phyloP scores from a whole-genome alignment of 805 yeast species.

The Yarrowia deformans region DNA sequence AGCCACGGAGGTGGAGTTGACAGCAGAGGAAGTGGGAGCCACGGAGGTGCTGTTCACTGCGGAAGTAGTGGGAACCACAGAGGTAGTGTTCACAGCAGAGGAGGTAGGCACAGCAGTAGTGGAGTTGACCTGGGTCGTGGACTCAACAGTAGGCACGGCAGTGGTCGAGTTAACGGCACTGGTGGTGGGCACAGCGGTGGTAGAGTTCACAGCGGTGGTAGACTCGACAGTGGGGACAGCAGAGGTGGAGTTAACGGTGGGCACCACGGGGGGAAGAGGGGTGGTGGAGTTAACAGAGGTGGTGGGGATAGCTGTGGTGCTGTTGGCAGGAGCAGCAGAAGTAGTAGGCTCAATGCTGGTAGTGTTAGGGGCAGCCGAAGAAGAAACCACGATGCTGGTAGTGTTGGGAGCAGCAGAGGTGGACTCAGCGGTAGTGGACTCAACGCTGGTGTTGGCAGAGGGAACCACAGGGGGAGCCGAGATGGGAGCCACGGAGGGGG shows the following conservation, averaged over 20 bases:
- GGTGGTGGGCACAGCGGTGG: constrained; percentile 4
- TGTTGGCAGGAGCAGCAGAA: neutral
- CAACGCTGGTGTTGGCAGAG: neutral
- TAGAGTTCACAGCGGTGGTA: constrained; percentile 10
- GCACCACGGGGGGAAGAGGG: neutral
- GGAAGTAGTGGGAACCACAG: neutral
- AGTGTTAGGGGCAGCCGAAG: constrained; percentile 7
- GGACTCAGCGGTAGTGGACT: constrained; percentile 4
- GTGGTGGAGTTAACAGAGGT: constrained; percentile 14
- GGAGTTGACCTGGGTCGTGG: constrained; percentile 5
- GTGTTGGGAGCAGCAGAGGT: neutral
- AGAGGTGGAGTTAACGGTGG: constrained; percentile 1
- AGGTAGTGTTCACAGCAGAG: neutral
- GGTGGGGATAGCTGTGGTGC: neutral
- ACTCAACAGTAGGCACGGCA: neutral
- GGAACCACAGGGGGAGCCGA: neutral
- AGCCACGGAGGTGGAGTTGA: neutral
- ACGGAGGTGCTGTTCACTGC: neutral
- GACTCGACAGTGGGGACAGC: neutral
- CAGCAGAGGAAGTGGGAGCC: neutral
- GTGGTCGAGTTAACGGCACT: neutral
- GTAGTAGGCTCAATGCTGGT: constrained; percentile 7
- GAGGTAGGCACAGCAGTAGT: neutral
- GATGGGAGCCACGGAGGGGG: neutral
- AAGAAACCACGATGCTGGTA: too few relatives aligned